These are phyloP conservation scores for Phytophthora constricta DNA, from an alignment of 352 stramenopile species.

Conservation along the genomic window DNA sequence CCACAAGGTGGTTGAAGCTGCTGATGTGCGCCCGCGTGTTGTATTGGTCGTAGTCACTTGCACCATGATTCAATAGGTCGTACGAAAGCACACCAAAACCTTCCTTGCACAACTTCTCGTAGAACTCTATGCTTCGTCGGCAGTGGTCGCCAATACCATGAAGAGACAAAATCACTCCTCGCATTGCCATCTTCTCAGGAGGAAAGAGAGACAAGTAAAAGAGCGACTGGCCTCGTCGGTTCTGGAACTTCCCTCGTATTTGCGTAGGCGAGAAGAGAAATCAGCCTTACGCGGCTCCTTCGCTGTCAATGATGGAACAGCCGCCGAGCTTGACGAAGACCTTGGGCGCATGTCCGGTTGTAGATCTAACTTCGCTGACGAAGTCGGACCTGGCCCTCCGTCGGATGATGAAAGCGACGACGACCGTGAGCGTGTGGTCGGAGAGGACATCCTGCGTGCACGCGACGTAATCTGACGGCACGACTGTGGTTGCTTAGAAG, in stretches of 20 bases:
- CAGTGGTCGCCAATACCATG: conserved; percentile 72
- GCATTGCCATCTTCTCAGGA: conserved; percentile 39
- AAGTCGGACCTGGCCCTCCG: neutral
- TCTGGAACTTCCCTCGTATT: conserved; percentile 56
- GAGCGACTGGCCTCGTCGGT: conserved; percentile 52
- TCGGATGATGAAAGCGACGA: conserved; percentile 22
- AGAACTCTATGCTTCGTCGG: conserved; percentile 54
- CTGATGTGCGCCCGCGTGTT: conserved; percentile 45
- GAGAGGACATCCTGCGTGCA: neutral
- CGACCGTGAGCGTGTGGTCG: neutral
- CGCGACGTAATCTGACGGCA: neutral
- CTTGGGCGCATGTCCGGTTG: conserved; percentile 9
- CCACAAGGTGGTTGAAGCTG: conserved; percentile 48
- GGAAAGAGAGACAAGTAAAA: conserved; percentile 69
- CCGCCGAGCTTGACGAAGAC: conserved; percentile 25
- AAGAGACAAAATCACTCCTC: conserved; percentile 61
- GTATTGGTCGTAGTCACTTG: conserved; percentile 41
- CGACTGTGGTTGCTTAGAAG: conserved; percentile 2
- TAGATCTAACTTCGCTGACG: neutral
- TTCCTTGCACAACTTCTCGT: conserved; percentile 50
- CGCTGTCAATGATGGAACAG: neutral
- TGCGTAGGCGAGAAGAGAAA: conserved; percentile 19
- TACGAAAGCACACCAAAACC: conserved; percentile 66
- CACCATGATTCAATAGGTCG: conserved; percentile 60
- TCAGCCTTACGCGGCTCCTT: conserved; percentile 14